Evolutionary conservation across 805 yeast species (phyloP).

Genomic region (Candida jianshihensis): DNA sequence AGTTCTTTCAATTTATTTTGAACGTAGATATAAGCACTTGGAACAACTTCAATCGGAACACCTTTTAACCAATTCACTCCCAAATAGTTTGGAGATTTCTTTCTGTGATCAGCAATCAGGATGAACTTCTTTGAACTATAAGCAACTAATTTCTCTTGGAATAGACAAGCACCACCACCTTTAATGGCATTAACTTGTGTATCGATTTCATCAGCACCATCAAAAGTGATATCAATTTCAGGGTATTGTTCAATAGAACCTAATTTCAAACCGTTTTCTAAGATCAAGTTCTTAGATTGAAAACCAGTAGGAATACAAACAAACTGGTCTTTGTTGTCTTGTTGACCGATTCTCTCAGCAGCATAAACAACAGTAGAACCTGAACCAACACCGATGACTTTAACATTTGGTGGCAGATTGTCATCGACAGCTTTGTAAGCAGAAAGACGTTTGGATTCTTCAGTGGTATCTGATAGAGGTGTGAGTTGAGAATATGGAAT

Average conservation of each 20-base stretch:
- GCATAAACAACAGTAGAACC: slow-evolving; percentile 97
- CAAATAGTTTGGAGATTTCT: slow-evolving; percentile 57
- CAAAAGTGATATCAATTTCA: slow-evolving; percentile 85
- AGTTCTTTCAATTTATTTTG: slow-evolving; percentile 49
- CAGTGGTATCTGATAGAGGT: slow-evolving; percentile 40
- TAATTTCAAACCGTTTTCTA: slow-evolving; percentile 69
- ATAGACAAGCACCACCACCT: slow-evolving; percentile 98
- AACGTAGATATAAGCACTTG: slow-evolving; percentile 77
- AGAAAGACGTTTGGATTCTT: slow-evolving; percentile 81
- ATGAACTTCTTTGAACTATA: slow-evolving; percentile 68
- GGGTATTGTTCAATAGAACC: slow-evolving; percentile 83
- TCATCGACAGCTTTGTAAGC: slow-evolving; percentile 92
- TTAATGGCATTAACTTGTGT: slow-evolving; percentile 74
- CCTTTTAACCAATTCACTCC: slow-evolving; percentile 87
- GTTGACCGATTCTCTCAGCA: slow-evolving; percentile 86
- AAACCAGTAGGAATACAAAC: slow-evolving; percentile 94
- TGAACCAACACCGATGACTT: slow-evolving; percentile 88
- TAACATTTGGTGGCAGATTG: slow-evolving; percentile 60
- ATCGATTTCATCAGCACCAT: slow-evolving; percentile 98
- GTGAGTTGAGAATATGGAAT: slow-evolving; percentile 20
- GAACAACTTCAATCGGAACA: slow-evolving; percentile 93
- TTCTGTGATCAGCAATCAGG: slow-evolving; percentile 88
- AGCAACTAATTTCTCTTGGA: slow-evolving; percentile 94
- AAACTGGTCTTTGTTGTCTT: slow-evolving; percentile 43
- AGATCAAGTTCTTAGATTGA: slow-evolving; percentile 82